Conservation (phyloP, 495 filamentous ascomycete species). For the Xylaria telfairii region DNA sequence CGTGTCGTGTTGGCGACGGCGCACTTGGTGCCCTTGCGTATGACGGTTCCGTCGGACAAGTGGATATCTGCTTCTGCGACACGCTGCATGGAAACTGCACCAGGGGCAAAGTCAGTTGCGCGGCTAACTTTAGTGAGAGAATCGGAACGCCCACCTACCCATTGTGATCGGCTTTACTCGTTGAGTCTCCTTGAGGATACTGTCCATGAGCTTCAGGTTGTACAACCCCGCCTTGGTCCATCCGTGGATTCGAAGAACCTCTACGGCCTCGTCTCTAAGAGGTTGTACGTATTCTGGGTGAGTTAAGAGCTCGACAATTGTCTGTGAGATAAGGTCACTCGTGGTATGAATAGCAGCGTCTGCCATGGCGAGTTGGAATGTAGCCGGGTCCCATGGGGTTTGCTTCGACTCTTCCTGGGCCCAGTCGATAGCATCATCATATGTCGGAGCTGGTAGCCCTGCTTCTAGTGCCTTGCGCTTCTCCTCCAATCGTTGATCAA, state of each 20-base stretch:
- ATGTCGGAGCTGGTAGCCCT: constrained; percentile 21
- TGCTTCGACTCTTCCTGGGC: constrained; percentile 39
- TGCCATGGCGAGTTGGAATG: constrained; percentile 38
- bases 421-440: constrained; percentile 47
- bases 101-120: background rate
- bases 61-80: constrained; percentile 42
- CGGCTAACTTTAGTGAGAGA: background rate
- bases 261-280: constrained; percentile 45
- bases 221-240: constrained; percentile 56
- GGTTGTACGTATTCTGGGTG: constrained; percentile 43
- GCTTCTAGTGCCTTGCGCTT: constrained; percentile 24
- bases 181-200: constrained; percentile 54
- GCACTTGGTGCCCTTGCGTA: constrained; percentile 54
- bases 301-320: constrained; percentile 42
- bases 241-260: constrained; percentile 39
- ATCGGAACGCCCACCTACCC: constrained; percentile 34
- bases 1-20: constrained; percentile 39
- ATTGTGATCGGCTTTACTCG: constrained; percentile 46
- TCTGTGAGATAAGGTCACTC: constrained; percentile 45
- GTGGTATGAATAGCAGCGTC: constrained; percentile 47
- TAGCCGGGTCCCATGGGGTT: constrained; percentile 35
- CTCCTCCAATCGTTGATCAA: constrained; percentile 35
- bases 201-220: constrained; percentile 61
- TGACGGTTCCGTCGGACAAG: constrained; percentile 55
- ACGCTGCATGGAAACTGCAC: constrained; percentile 37